Base-by-base conservation (phyloP, 129 eudicot species). In the Ambrosia artemisiifolia region DNA sequence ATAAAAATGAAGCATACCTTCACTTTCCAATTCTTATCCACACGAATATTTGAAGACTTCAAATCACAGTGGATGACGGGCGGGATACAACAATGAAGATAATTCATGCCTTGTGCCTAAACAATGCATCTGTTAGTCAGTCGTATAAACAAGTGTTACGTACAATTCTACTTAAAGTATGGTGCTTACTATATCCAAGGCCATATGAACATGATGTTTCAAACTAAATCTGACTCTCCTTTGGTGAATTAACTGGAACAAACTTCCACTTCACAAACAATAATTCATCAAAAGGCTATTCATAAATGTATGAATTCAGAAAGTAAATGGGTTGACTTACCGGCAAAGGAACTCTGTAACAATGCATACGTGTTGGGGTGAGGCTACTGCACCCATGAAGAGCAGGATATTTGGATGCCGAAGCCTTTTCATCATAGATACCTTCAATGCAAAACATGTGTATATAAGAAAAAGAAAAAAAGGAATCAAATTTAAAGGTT, bases 71-170 rank as follows among this genome's bases (percentile, higher is more conserved):
- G 97, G 42, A 92, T 69, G 50, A 92, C 83, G 44, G 97, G 97
- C 8, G 97, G 97, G 49, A 76, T 80, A 79, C 79, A 83, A 63
- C 78, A 88, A 72, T 92, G 97, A 81, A 92, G 96, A 77, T 88
- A 88, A 78, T 86, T 92, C 93, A 92, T 80, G 14, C 97, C 97
- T 32, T 91, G 79, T 51, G 91, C 97, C 97, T 91, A 81, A 30
- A 19, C 61, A n/a, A 54, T 10, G 7, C 44, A 40, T 40, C 44
- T 40, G 44, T 40, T 10, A 40, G 0, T 24, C 28, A 24, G 28
- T 24, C 28, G 1, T 0, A 0, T 1, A 24, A 1, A 0, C 28
- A 24, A 24, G 28, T 24, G 28, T 24, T n/a, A n/a, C n/a, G n/a
- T 24, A 24, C 28, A n/a, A n/a, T n/a, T 24, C 28, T n/a, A n/a